Conservation (phyloP, 129 eudicot genomes). For the Lonicera japonica region DNA sequence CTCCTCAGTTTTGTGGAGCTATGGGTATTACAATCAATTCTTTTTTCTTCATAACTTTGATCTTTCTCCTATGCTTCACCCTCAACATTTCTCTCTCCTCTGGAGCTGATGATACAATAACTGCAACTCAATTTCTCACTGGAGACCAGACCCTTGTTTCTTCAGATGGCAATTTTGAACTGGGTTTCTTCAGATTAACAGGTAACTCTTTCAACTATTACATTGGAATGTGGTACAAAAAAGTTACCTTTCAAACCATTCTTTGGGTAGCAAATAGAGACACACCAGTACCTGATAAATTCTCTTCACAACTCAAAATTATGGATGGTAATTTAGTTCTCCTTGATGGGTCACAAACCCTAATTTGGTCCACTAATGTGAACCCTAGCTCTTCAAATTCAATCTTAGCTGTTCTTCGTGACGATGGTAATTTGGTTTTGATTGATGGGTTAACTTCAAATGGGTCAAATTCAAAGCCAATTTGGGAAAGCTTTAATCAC, state of each 20-base stretch:
- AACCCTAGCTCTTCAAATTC: constrained; percentile 25
- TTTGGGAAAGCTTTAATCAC: constrained; percentile 71
- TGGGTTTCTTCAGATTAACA: constrained; percentile 57
- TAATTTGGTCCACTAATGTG: constrained; percentile 56
- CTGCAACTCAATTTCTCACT: constrained; percentile 38
- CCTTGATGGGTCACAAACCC: constrained; percentile 26
- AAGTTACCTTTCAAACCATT: constrained; percentile 21
- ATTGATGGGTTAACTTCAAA: constrained; percentile 22
- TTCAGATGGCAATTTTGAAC: constrained; percentile 31
- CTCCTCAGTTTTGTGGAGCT: too few species aligned
- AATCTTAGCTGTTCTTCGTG: constrained; percentile 29
- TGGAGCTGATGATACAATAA: constrained; percentile 36
- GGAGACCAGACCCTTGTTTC: constrained; percentile 51
- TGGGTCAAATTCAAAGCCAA: constrained; percentile 8
- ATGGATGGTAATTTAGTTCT: too few species aligned
- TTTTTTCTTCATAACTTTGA: constrained; percentile 4
- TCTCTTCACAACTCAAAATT: constrained; percentile 35
- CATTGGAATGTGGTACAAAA: constrained; percentile 61
- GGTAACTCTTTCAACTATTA: constrained; percentile 59
- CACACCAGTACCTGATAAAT: constrained; percentile 36
- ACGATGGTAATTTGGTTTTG: too few species aligned
- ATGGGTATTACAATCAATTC: too few species aligned
- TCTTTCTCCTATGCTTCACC: constrained; percentile 25
- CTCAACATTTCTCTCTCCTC: constrained; percentile 10
- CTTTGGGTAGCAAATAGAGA: constrained; percentile 79